Conservation (phyloP, 768 basidiomycete species). For the Boletellus ananas region DNA sequence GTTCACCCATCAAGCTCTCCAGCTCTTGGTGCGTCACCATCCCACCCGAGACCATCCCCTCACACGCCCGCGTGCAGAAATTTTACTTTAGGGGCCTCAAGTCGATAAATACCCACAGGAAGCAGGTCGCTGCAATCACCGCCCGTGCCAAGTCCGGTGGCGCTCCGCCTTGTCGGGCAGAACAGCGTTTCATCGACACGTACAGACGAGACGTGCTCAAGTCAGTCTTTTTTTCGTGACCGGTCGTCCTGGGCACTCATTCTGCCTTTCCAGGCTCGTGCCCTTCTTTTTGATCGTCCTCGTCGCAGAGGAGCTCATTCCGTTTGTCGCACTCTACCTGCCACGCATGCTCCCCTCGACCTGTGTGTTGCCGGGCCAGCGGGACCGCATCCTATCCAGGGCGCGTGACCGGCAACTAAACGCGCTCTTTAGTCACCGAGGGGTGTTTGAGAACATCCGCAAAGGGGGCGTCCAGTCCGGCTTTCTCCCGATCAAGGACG, state of each 20-base stretch:
- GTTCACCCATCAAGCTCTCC: slow-evolving; percentile 46
- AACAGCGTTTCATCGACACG: slow-evolving; percentile 63
- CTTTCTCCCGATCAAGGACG: slow-evolving; percentile 16
- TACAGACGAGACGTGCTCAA: slow-evolving; percentile 69
- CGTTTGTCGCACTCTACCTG: slow-evolving; percentile 80
- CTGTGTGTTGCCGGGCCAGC: slow-evolving; percentile 79
- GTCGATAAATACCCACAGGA: slow-evolving; percentile 61
- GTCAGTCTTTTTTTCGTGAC: slow-evolving; percentile 35
- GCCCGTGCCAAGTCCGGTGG: slow-evolving; percentile 59
- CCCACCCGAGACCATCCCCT: too few relatives aligned
- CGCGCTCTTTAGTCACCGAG: slow-evolving; percentile 36
- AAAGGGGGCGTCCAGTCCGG: slow-evolving; percentile 33
- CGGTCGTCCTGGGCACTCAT: slow-evolving; percentile 6
- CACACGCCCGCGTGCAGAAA: slow-evolving; percentile 45
- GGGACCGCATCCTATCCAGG: slow-evolving; percentile 56
- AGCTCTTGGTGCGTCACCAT: slow-evolving; percentile 39
- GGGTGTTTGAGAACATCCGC: slow-evolving; percentile 34
- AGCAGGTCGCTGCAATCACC: slow-evolving; percentile 50
- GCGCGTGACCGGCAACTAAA: slow-evolving; percentile 44
- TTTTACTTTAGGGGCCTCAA: slow-evolving; percentile 80
- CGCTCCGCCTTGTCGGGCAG: slow-evolving; percentile 58
- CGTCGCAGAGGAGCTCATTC: slow-evolving; percentile 76
- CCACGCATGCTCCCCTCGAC: slow-evolving; percentile 84
- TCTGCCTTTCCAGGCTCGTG: slow-evolving; percentile 44
- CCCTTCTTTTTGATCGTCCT: slow-evolving; percentile 76